Percentiles rank a stretch among this genome's conserved stretches.
phyloP scores from a whole-genome alignment of 108 stramenopile genomes.

The Phaeodactylum tricornutum region DNA sequence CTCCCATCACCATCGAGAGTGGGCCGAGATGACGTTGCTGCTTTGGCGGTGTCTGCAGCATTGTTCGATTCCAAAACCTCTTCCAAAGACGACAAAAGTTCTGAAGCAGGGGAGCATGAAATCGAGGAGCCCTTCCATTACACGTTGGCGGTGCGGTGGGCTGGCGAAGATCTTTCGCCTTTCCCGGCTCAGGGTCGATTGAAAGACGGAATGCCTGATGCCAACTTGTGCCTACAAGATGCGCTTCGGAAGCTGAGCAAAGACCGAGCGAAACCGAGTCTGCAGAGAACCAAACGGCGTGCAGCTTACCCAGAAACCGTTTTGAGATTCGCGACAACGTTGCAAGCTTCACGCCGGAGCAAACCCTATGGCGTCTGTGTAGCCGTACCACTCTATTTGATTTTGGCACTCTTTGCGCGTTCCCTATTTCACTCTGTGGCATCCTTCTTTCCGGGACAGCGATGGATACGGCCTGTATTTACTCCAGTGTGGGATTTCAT shows the following conservation, averaged over 20 bases:
- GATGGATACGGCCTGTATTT: not conserved
- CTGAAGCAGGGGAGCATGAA: not conserved
- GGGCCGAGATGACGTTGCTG: conserved; percentile 64
- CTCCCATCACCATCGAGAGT: conserved; percentile 39
- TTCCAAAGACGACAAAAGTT: not conserved
- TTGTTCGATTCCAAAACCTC: conserved; percentile 12
- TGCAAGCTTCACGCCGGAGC: conserved; percentile 1
- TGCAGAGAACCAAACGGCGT: not conserved
- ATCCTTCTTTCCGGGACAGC: conserved; percentile 9
- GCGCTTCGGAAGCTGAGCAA: not conserved
- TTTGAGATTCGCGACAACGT: not conserved
- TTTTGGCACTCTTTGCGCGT: conserved; percentile 11
- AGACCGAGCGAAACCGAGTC: not conserved
- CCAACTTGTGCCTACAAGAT: conserved; percentile 7
- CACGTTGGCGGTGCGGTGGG: conserved; percentile 31
- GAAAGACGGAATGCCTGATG: conserved; percentile 19
- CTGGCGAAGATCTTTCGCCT: conserved; percentile 22
- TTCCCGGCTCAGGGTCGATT: conserved; percentile 31
- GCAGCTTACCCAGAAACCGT: not conserved
- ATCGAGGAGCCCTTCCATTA: conserved; percentile 25
- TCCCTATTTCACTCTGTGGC: conserved; percentile 7
- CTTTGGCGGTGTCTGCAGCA: conserved; percentile 49
- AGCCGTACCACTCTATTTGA: conserved; percentile 25
- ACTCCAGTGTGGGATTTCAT: not conserved
- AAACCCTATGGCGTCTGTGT: conserved; percentile 32